phyloP scores from a whole-genome alignment of 78 protist genomes.

The Protostelium mycophagum region DNA sequence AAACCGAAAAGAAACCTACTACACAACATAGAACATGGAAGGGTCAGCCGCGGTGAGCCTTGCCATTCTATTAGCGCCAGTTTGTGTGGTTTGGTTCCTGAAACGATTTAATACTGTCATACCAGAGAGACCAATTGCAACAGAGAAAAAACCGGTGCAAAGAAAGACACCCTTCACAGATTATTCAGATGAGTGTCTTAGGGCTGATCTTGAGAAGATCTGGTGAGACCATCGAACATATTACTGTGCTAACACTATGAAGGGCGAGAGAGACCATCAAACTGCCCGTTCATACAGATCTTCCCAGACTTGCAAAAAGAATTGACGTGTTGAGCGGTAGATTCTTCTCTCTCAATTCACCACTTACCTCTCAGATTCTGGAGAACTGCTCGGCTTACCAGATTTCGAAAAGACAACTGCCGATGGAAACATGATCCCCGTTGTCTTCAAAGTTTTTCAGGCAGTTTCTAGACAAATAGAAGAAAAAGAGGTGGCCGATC shows the following conservation, averaged over 20 bases:
- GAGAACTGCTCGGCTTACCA: not conserved
- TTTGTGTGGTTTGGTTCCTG: not conserved
- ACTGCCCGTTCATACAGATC: not conserved
- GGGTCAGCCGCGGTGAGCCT: not conserved
- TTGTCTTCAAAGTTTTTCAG: not conserved
- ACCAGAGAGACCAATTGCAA: not conserved
- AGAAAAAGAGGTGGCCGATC: no score
- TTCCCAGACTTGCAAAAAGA: not conserved
- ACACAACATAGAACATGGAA: not conserved
- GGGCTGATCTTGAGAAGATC: not conserved
- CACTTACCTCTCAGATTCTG: no score
- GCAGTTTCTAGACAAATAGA: no score
- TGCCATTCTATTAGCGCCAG: not conserved
- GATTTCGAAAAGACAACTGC: not conserved
- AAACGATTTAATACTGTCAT: not conserved
- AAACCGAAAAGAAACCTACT: not conserved
- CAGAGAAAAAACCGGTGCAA: not conserved
- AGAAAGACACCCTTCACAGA: not conserved
- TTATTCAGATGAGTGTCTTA: not conserved
- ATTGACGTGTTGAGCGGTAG: not conserved
- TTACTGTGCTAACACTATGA: not conserved
- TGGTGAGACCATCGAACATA: not conserved
- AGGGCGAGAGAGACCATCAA: not conserved
- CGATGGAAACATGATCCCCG: not conserved
- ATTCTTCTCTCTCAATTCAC: not conserved